Evolutionary conservation across 306 rosid genomes (phyloP).

Genomic region (Lathyrus tuberosus): DNA sequence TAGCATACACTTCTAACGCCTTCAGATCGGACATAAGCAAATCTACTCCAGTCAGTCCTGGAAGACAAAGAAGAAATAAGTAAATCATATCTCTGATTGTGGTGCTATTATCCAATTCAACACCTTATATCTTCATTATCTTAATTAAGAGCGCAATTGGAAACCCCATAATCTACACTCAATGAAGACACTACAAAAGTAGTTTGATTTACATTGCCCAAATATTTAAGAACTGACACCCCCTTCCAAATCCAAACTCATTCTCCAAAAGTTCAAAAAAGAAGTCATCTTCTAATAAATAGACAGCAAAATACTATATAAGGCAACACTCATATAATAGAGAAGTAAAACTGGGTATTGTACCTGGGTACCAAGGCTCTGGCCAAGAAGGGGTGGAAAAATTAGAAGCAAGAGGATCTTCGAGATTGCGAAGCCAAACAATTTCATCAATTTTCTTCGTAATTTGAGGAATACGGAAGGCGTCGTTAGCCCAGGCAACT

Average conservation of each 20-base stretch:
- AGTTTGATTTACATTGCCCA: not conserved
- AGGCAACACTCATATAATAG: too few relatives aligned
- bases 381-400: slow-evolving; percentile 66
- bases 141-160: not conserved
- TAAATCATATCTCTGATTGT: not conserved
- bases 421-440: slow-evolving; percentile 81
- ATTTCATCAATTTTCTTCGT: slow-evolving; percentile 63
- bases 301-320: slow-evolving; percentile 16
- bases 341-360: too few relatives aligned
- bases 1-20: slow-evolving; percentile 80
- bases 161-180: slow-evolving; percentile 1
- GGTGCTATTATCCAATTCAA: not conserved
- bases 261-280: not conserved
- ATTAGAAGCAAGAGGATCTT: slow-evolving; percentile 64
- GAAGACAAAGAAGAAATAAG: slow-evolving; percentile 3
- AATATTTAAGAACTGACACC: not conserved
- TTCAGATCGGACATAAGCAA: slow-evolving; percentile 80
- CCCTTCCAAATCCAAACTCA: slow-evolving; percentile 3
- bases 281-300: slow-evolving; percentile 7
- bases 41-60: slow-evolving; percentile 80
- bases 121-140: not conserved
- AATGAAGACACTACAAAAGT: not conserved
- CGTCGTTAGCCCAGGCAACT: slow-evolving; percentile 64
- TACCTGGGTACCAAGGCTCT: slow-evolving; percentile 87
- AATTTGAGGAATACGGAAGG: slow-evolving; percentile 66